Evolutionary conservation across 805 yeast genomes (phyloP), one percentile per base, ranked within the genome.

Genomic region (Hanseniaspora thailandica): DNA sequence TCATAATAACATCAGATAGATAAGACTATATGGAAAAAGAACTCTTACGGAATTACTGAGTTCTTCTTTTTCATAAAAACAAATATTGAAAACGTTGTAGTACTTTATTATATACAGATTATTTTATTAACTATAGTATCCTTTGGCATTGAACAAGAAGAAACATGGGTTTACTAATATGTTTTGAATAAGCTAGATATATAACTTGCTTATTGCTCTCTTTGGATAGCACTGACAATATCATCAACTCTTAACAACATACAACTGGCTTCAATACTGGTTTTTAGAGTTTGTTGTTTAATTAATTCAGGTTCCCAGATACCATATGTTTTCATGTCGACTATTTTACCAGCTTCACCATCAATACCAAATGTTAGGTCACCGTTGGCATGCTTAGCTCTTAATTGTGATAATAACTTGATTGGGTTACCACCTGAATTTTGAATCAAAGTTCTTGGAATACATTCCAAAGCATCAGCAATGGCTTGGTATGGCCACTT

Each of bases 401-500:
- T 82, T 65, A 93, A 75, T 65, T 85, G 93, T 2, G 97, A 82
- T 60, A 93, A 75, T 20, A 86, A 74, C 69, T 95, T 80, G 63
- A 93, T 87, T 51, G 98, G 88, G 66, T 88, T 89, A 33, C 95
- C 97, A 64, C 99, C 99, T 61, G 97, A 88, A 70, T 93, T 93
- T 73, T 93, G 98, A 57, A 93, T 82, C 65, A 93, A 77, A 4
- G 98, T 93, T 72, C 98, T 82, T 62, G 99, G 97, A 61, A 93
- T 93, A 47, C 93, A 96, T 71, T 93, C 99, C 74, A 93, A 84
- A 0, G 98, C 97, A 71, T 93, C 97, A 8, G 97, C 95, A 52
- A 93, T 97, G 3, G 97, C 97, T 70, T 86, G 93, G 70, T 93
- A 93, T 47, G 99, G 99, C 95, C 96, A 90, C 71, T 93, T 98